These are phyloP conservation scores for Venturia nashicola DNA, from an alignment of 2,329 filamentous ascomycete genomes.

Conservation along the genomic window DNA sequence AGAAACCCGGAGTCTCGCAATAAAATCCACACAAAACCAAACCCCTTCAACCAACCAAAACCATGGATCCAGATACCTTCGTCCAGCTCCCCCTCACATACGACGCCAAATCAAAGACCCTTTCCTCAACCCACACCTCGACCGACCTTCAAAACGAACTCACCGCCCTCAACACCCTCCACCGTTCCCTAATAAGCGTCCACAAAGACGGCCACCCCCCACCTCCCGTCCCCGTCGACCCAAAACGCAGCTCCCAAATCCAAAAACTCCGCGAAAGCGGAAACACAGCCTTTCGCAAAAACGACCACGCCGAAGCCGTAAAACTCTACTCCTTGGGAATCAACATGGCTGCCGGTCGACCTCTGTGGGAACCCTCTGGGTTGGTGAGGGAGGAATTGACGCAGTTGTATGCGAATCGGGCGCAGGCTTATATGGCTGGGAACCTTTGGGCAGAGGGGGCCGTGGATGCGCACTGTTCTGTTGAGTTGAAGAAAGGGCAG, in stretches of 20 bases:
- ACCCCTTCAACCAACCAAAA: background rate
- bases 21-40: background rate
- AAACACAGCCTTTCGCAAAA: constrained; percentile 72
- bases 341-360: constrained; percentile 73
- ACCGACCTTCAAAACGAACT: constrained; percentile 37
- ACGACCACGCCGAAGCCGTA: constrained; percentile 60
- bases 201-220: constrained; percentile 41
- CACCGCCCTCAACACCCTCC: constrained; percentile 62
- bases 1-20: background rate
- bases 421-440: constrained; percentile 78
- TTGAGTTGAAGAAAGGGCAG: constrained; percentile 73
- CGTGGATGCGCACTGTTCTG: constrained; percentile 77
- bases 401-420: constrained; percentile 70
- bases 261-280: constrained; percentile 82
- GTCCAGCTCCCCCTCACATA: constrained; percentile 70
- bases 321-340: constrained; percentile 76
- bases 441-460: constrained; percentile 74
- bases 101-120: constrained; percentile 68
- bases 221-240: constrained; percentile 81
- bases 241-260: constrained; percentile 79
- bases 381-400: constrained; percentile 77
- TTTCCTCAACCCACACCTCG: constrained; percentile 39
- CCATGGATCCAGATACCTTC: constrained; percentile 41
- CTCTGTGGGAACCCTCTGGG: constrained; percentile 76
- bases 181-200: constrained; percentile 59